Base-by-base conservation (phyloP, 192 early-diverging fungal genomes). In the Umbelopsis vinacea region DNA sequence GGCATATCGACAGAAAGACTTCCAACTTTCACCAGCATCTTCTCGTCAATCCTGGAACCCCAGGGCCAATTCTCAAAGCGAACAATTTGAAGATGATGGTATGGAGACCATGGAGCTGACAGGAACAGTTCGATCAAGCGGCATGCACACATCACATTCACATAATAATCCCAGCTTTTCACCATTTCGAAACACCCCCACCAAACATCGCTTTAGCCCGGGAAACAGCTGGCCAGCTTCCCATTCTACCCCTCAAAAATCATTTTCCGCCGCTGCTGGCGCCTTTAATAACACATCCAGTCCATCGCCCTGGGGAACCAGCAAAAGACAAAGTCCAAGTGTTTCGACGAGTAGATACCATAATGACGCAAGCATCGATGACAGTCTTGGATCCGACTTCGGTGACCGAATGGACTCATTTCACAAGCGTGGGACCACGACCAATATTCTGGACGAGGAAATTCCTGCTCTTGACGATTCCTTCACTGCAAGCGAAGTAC, bases 381-480 rank as follows among this genome's bases (percentile, higher is more conserved):
- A 63, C 33, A 63, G 57, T 19, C 33, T 63, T 19, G 57, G 57
- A 37, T 63, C 57, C 35, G 57, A 63, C 26, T 63, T 63, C 6
- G 57, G 24, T 6, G 57, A 63, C 29, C 26, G 57, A 14, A 35
- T 63, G 57, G 57, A 29, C 15, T 38, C 57, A 63, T 37, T 35
- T 6, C 57, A 63, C 12, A 63, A 37, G 4, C 67, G 67, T 33
- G 48, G 21, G 8, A 33, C 47, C 11, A 46, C 40, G 2, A 6
- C 26, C 17, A 50, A 70, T 26, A 70, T 70, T 54, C 40, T 70
- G 29, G 47, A 50, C 11, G 69, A 70, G 15, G 50, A 70, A 10
- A 54, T 70, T 9, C 53, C 69, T 21, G 69, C 10, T 4, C 24
- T 70, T 10, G 69, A 70, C 26, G 69, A 70, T 35, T 70, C 69